Percentiles rank a stretch among this genome's conserved stretches.
Evolutionary conservation across 306 rosid genomes (phyloP).

Genomic region (Glycine latifolia): DNA sequence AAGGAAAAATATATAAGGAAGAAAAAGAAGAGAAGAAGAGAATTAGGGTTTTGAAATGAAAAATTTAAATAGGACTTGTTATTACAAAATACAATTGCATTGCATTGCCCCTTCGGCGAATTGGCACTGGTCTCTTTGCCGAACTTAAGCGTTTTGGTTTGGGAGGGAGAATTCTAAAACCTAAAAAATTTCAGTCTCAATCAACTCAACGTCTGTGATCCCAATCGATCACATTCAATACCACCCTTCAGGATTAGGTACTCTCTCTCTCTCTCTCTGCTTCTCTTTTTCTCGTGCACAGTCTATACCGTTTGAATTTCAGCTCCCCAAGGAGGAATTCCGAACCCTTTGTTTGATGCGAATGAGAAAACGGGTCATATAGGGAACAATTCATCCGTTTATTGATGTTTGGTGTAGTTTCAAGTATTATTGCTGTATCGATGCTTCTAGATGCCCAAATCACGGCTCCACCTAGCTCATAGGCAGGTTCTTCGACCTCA

Average conservation of each 20-base stretch:
- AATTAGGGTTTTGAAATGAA: constrained; percentile 43
- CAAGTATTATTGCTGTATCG: neutral
- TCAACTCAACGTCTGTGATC: neutral
- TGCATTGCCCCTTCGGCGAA: neutral
- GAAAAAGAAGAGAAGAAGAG: neutral
- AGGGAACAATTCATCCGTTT: neutral
- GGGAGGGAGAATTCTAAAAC: constrained; percentile 52
- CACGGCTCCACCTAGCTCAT: constrained; percentile 21
- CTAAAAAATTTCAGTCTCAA: neutral
- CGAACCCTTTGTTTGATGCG: neutral
- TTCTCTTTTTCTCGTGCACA: neutral
- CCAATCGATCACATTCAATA: neutral
- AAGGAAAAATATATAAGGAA: neutral
- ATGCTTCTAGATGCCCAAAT: neutral
- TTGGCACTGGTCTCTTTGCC: neutral
- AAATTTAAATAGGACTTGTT: neutral
- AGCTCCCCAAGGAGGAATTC: neutral
- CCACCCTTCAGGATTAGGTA: constrained; percentile 43
- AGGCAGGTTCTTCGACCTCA: neutral
- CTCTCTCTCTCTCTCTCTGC: constrained; percentile 7
- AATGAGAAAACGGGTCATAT: neutral
- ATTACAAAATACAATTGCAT: neutral
- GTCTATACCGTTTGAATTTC: neutral
- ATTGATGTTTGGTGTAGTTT: neutral
- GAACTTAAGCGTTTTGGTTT: constrained; percentile 24